Evolutionary conservation across 257 asterid species (phyloP).

Genomic region (Pogostemon cablin): DNA sequence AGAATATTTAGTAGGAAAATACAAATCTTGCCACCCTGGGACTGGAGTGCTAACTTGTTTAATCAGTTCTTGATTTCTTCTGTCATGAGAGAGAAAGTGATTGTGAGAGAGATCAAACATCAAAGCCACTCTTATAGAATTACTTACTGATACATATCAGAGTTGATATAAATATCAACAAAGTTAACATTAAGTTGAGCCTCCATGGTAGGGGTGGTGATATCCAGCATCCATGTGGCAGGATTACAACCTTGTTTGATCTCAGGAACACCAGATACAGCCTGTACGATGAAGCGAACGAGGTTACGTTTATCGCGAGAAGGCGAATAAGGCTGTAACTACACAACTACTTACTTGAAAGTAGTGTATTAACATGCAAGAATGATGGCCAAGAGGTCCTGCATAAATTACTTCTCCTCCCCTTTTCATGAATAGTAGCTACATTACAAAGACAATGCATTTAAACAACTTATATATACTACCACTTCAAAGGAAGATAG

Average conservation of each 20-base stretch:
- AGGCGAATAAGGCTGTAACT: too few species aligned
- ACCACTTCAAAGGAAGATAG: neutral
- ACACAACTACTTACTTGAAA: neutral
- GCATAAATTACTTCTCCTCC: conserved; percentile 70
- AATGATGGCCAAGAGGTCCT: conserved; percentile 60
- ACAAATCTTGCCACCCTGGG: conserved; percentile 46
- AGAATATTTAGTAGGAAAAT: conserved; percentile 47
- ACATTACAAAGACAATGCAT: neutral
- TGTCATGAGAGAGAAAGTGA: conserved; percentile 11
- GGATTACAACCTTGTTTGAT: conserved; percentile 51
- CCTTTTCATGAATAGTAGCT: conserved; percentile 70
- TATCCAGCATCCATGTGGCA: conserved; percentile 67
- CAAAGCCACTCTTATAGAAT: too few species aligned
- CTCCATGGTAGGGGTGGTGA: conserved; percentile 50
- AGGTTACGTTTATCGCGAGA: neutral
- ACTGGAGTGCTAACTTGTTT: conserved; percentile 44
- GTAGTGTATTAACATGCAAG: conserved; percentile 16
- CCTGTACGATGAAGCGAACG: conserved; percentile 33
- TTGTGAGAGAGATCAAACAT: neutral
- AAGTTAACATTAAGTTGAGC: conserved; percentile 49
- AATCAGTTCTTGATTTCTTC: conserved; percentile 46
- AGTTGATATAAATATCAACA: conserved; percentile 53
- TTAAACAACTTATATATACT: too few species aligned
- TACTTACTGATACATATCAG: conserved; percentile 44
- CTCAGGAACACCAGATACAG: conserved; percentile 48